Evolutionary conservation across 208 protist species (phyloP), one percentile per base, ranked within the genome.

Genomic region (Leishmania arabica): DNA sequence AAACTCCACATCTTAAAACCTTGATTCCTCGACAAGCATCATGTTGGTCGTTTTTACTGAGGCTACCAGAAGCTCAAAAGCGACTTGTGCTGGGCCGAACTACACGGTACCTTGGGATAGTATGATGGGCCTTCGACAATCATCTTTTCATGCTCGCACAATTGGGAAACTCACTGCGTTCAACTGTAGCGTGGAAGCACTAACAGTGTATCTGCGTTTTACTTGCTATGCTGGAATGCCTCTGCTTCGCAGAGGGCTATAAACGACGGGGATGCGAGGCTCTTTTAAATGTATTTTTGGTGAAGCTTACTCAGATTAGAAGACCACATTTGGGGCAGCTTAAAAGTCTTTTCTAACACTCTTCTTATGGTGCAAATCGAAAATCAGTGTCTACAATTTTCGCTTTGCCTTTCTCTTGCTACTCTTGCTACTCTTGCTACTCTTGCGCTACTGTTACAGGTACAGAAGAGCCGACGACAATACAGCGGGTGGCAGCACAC

Each of bases 391-490:
- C 40, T 19, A 73, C 42, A 53, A 53, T 9, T 19, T 5, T 73
- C 11, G 24, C 27, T 34, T 45, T 6, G 1, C 13, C 58, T 49
- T 5, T 60, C 62, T 68, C 31, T 77, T 77, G 3, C 40, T n/a
- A 71, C 37, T 73, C 9, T n/a, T 47, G 42, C 69, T n/a, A n/a
- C 62, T 68, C 31, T 77, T 77, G 3, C 40, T n/a, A 71, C 37
- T 73, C 9, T n/a, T 47, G 42, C 69, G 27, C 66, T 53, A 31
- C 69, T 73, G 42, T 73, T 73, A 3, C 45, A 62, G 19, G 7
- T 53, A 21, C n/a, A 15, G 51, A 60, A 7, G 34, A 62, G 15
- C 27, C 51, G n/a, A 37, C 15, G 34, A 58, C 53, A 60, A 56
- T 21, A 37, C 72, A 56, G n/a, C 2, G 34, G 8, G 47, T 62